Evolutionary conservation across 179 eudicot genomes (phyloP), one percentile per base, ranked within the genome.

Genomic region (Spinacia oleracea): DNA sequence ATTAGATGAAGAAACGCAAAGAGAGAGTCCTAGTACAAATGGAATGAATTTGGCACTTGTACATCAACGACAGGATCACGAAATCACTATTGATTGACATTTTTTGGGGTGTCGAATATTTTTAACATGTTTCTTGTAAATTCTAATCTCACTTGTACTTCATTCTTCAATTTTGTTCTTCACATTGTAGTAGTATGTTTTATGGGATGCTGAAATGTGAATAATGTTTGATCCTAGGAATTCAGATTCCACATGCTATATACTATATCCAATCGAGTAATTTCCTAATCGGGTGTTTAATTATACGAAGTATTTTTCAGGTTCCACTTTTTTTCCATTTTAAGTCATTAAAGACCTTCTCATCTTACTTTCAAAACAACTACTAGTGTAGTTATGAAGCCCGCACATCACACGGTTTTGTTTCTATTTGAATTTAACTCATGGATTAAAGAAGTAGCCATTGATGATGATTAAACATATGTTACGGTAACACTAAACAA

Each of bases 1-100:
- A 67, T 0, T 85, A 48, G 91, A 88, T 74, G 87, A 86, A 67
- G 78, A 83, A 35, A 12, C 48, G 21, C 77, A 27, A 48, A 12
- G 50, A 31, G 5, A 40, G 11, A 48, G 50, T 53, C 23, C 58
- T 35, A 46, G 20, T 53, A 74, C 56, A 12, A 55, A 3, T 65
- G 59, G 5, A 3, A 11, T 53, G 32, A 20, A 48, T 76, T 25
- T 70, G 32, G 51, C 76, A 35, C 45, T 72, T 45, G 79, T 76
- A 2, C 68, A 43, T 35, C 48, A 55, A 2, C 55, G 16, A 40
- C 58, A 51, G 6, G 73, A 74, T 73, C 81, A 78, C 46, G 62
- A 34, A 23, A 31, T 82, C 56, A 70, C 23, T 23, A 70, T 78
- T 12, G 68, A 23, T 64, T 76, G 81, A 79, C 62, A 40, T 58